Evolutionary conservation across 192 early-diverging fungal species (phyloP).

Genomic region (Mortierella claussenii): DNA sequence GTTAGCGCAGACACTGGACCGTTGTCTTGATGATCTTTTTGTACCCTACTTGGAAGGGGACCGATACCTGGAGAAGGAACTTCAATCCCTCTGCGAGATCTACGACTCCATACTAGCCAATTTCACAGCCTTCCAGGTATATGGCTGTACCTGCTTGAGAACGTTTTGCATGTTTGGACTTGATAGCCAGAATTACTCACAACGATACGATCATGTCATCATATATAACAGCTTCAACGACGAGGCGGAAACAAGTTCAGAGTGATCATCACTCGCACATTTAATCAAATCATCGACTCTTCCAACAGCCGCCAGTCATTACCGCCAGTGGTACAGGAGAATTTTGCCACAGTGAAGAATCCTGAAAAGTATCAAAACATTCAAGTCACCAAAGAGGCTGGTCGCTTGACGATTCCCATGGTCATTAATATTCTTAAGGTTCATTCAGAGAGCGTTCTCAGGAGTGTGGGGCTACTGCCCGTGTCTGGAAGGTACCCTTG

Average conservation of each 20-base stretch:
- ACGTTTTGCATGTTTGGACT: neutral
- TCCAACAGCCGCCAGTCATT: conserved; percentile 22
- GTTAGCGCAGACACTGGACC: conserved; percentile 80
- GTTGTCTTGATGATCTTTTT: conserved; percentile 95
- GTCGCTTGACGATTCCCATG: conserved; percentile 54
- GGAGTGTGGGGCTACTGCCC: conserved; percentile 81
- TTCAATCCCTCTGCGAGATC: conserved; percentile 72
- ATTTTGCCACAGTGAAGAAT: conserved; percentile 52
- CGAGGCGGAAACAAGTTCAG: conserved; percentile 53
- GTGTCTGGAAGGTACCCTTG: conserved; percentile 71
- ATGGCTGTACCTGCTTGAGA: too few species aligned
- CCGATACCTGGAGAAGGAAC: conserved; percentile 87
- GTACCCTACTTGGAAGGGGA: conserved; percentile 92
- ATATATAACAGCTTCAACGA: conserved; percentile 21
- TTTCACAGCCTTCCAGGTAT: conserved; percentile 59
- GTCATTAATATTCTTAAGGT: conserved; percentile 70
- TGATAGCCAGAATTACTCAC: too few species aligned
- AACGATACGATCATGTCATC: too few species aligned
- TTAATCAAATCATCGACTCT: conserved; percentile 53
- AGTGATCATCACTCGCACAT: conserved; percentile 44
- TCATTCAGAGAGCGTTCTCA: conserved; percentile 80
- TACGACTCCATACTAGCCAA: conserved; percentile 57
- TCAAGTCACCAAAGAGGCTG: conserved; percentile 49
- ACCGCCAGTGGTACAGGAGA: conserved; percentile 42
- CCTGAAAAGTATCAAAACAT: conserved; percentile 50